phyloP scores from a whole-genome alignment of 495 filamentous ascomycete genomes.

The Schizothecium vesticola region DNA sequence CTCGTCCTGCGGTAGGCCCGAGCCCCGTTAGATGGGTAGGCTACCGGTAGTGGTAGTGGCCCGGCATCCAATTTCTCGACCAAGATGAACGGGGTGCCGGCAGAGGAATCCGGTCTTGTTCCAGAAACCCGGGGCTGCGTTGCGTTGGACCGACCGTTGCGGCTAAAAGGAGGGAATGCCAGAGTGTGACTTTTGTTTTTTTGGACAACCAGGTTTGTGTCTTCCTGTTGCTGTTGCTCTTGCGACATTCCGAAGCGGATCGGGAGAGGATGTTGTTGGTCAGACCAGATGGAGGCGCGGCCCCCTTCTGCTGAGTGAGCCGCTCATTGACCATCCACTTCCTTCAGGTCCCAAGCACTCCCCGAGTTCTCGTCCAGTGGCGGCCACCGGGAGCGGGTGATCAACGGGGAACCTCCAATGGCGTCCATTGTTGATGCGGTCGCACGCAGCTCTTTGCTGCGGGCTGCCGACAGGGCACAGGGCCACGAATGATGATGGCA shows the following conservation, averaged over 20 bases:
- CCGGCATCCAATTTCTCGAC: not conserved
- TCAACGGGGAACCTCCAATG: not conserved
- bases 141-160: not conserved
- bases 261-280: not conserved
- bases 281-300: not conserved
- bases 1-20: not conserved
- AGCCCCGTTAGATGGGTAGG: constrained; percentile 6
- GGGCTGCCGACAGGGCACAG: not conserved
- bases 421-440: not conserved
- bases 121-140: constrained; percentile 3
- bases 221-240: not conserved
- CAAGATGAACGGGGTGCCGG: not conserved
- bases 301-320: not conserved
- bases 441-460: not conserved
- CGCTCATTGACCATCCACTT: too few relatives aligned
- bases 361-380: not conserved
- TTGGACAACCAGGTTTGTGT: not conserved
- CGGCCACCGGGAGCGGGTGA: not conserved
- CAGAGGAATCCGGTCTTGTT: not conserved
- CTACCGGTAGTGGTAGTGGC: not conserved
- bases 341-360: not conserved
- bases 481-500: not conserved
- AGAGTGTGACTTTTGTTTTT: not conserved
- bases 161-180: not conserved
- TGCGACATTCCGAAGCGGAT: not conserved